Evolutionary conservation across 2,329 filamentous ascomycete genomes (phyloP), one percentile per base, ranked within the genome.

Genomic region (Xylaria sp.): DNA sequence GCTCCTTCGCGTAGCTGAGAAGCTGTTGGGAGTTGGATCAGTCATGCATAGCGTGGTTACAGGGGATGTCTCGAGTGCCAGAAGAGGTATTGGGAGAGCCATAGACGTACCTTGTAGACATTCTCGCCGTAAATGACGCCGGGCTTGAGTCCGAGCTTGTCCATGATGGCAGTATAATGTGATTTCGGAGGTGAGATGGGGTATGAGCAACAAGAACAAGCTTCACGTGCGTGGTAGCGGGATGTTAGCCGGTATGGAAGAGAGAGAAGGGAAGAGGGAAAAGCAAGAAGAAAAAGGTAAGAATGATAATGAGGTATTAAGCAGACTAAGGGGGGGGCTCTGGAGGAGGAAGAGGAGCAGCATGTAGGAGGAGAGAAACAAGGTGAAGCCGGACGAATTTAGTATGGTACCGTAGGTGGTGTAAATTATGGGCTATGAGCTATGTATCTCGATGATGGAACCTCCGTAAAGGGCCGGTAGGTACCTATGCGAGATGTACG

Each of bases 1-100:
- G 86, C 84, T 95, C 86, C 61, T 62, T 65, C 14, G 67, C 67
- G 53, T 69, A 64, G 42, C 4, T 59, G 54, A 69, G 65, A 33
- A 72, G 69, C 65, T 67, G 35, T 25, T 51, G n/a, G n/a, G n/a
- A n/a, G n/a, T n/a, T n/a, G n/a, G n/a, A n/a, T n/a, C n/a, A n/a
- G n/a, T n/a, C n/a, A n/a, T n/a, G n/a, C n/a, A n/a, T n/a, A n/a
- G n/a, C n/a, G n/a, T n/a, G n/a, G n/a, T n/a, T n/a, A 12, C 17
- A 15, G 43, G 50, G n/a, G 14, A 35, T 38, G 28, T n/a, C 38
- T 51, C 38, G 37, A 43, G 33, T 42, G 49, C 17, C 45, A 5
- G 19, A 17, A 55, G 51, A 37, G 64, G 57, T 17, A 25, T 38
- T 6, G 28, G 28, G 28, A 31, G 5, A 31, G 28, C 28, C 4